Conservation (phyloP, 208 protist species). For the Crithidia mellificae region DNA sequence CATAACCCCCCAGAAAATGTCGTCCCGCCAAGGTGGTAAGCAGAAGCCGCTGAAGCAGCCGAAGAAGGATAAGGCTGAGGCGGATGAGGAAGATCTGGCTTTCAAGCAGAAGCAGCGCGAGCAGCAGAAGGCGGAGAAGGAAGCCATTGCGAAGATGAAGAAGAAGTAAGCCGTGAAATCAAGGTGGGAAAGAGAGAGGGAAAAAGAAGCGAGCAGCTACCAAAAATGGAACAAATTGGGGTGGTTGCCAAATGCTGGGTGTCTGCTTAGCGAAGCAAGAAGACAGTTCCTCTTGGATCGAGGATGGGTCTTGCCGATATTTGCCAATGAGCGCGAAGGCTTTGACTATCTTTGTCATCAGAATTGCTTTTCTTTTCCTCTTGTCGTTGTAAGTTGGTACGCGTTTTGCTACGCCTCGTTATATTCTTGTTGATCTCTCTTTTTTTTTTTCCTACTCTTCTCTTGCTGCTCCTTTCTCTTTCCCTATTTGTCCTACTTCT, state of each 20-base stretch:
- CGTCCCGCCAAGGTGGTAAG: slow-evolving; percentile 86
- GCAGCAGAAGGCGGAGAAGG: slow-evolving; percentile 89
- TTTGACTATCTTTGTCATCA: too few relatives aligned
- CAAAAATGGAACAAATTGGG: too few relatives aligned
- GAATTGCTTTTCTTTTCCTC: too few relatives aligned
- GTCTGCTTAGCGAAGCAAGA: too few relatives aligned
- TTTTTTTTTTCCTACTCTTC: neutral
- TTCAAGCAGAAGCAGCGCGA: slow-evolving; percentile 81
- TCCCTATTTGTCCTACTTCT: neutral
- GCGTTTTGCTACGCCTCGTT: too few relatives aligned
- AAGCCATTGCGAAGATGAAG: slow-evolving; percentile 87
- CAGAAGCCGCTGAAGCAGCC: slow-evolving; percentile 89
- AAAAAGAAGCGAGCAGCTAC: too few relatives aligned
- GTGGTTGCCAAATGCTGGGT: too few relatives aligned
- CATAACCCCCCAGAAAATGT: slow-evolving; percentile 45
- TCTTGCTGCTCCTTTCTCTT: neutral
- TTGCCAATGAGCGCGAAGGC: too few relatives aligned
- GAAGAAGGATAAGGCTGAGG: slow-evolving; percentile 75
- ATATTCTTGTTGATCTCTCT: too few relatives aligned
- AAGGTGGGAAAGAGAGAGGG: neutral
- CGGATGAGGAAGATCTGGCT: slow-evolving; percentile 73
- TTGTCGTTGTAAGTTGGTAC: too few relatives aligned
- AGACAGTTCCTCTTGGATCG: too few relatives aligned
- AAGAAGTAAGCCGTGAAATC: slow-evolving; percentile 39
- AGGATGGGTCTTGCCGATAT: too few relatives aligned